Evolutionary conservation across 176 grass and related monocot species (phyloP).

Genomic region (Oryza officinalis): DNA sequence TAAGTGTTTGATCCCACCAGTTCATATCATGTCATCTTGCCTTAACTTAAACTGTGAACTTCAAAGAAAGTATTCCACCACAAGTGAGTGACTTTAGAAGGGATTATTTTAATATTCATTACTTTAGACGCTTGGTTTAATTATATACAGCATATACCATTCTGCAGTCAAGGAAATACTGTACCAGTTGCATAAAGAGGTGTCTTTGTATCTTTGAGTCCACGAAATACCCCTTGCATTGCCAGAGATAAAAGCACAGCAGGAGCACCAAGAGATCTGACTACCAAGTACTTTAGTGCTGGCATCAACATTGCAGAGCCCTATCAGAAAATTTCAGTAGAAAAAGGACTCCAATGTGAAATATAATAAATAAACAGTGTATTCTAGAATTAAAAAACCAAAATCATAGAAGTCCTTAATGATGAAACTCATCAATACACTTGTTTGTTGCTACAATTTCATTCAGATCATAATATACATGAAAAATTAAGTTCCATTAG

Average conservation of each 20-base stretch:
- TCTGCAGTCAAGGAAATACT: conserved; percentile 1
- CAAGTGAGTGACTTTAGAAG: neutral
- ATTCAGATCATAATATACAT: neutral
- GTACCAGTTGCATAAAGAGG: conserved; percentile 95
- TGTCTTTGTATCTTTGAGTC: conserved; percentile 91
- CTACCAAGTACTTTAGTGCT: conserved; percentile 71
- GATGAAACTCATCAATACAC: neutral
- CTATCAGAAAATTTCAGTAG: conserved; percentile 41
- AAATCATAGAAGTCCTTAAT: neutral
- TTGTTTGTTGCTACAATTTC: neutral
- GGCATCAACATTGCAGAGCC: conserved; percentile 72
- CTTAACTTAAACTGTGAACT: neutral
- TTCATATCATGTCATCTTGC: neutral
- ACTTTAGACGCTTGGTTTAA: neutral
- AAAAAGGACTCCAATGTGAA: neutral
- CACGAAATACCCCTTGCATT: conserved; percentile 85
- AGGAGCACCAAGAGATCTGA: conserved; percentile 90
- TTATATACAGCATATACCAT: neutral
- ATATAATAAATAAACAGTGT: neutral
- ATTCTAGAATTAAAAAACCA: neutral
- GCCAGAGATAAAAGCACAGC: conserved; percentile 90
- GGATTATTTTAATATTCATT: neutral
- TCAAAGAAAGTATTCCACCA: neutral
- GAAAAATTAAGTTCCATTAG: neutral
- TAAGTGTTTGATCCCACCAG: neutral